Evolutionary conservation across 306 rosid species (phyloP).

Genomic region (Lathyrus aphaca): DNA sequence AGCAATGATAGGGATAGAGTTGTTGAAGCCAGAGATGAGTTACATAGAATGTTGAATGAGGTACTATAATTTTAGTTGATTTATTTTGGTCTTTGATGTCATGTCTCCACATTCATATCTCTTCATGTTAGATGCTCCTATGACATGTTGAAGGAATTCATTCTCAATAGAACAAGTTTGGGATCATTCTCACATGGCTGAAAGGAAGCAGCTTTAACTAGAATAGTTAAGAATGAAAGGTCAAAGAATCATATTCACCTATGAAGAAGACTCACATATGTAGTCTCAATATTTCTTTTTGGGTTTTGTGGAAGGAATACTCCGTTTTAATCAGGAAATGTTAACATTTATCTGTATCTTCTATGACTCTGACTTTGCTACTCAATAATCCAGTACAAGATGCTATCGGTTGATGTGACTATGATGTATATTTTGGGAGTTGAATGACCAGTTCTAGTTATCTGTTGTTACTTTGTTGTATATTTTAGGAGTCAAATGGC

Average conservation of each 20-base stretch:
- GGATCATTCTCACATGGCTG: constrained; percentile 1
- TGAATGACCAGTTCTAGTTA: neutral
- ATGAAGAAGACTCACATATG: constrained; percentile 6
- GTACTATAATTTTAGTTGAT: constrained; percentile 48
- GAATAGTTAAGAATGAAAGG: neutral
- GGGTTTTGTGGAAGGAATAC: neutral
- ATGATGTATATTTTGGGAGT: constrained; percentile 20
- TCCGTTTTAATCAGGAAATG: constrained; percentile 7
- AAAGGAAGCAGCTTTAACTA: constrained; percentile 10
- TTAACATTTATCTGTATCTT: constrained; percentile 15
- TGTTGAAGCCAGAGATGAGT: constrained; percentile 99
- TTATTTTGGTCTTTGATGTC: constrained; percentile 12
- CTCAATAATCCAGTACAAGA: constrained; percentile 17
- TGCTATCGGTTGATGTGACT: constrained; percentile 11
- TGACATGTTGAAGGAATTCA: neutral
- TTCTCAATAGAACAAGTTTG: constrained; percentile 12
- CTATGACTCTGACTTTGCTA: neutral
- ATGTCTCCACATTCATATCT: constrained; percentile 15
- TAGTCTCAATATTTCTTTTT: neutral
- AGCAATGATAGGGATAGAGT: constrained; percentile 99
- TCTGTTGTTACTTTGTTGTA: no score
- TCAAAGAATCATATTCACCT: constrained; percentile 5
- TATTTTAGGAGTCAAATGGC: neutral
- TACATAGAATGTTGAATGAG: constrained; percentile 99
- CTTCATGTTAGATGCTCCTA: constrained; percentile 6